Conservation (phyloP, 2,329 filamentous ascomycete genomes). For the Cercospora nicotianae region DNA sequence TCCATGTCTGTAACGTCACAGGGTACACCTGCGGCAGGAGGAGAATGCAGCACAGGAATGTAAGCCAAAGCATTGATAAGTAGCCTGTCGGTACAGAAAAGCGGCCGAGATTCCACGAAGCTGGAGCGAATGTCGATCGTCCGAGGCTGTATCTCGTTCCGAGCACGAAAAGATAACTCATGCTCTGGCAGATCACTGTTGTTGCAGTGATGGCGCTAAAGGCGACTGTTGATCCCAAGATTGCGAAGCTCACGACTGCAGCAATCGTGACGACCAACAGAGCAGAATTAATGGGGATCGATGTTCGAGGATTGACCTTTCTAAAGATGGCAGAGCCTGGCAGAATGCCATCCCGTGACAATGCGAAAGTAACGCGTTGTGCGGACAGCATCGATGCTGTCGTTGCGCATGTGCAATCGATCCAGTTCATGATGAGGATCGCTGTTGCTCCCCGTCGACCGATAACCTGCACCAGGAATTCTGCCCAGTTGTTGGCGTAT, state of each 20-base stretch:
- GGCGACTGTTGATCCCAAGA: neutral
- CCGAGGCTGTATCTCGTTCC: neutral
- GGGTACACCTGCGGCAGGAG: neutral
- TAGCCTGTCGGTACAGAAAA: neutral
- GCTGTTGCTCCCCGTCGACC: neutral
- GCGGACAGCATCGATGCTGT: neutral
- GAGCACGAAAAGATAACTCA: neutral
- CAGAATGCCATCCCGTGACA: neutral
- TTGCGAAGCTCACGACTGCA: neutral
- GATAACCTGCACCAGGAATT: neutral
- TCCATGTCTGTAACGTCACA: neutral
- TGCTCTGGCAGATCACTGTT: neutral
- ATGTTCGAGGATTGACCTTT: neutral
- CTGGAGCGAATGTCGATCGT: neutral
- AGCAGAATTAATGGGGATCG: neutral
- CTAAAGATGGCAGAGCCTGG: neutral
- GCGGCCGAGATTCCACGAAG: neutral
- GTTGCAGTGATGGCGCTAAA: neutral
- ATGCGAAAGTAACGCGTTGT: neutral
- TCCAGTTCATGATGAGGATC: neutral
- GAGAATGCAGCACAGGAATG: neutral
- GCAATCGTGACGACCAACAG: neutral
- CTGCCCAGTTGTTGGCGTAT: neutral
- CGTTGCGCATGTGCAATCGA: neutral
- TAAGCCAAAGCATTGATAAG: neutral